Percentiles rank a stretch among this genome's conserved stretches.
These are phyloP conservation scores for Allantophomopsis lycopodina DNA, from an alignment of 2,329 filamentous ascomycete species.

Conservation along the genomic window DNA sequence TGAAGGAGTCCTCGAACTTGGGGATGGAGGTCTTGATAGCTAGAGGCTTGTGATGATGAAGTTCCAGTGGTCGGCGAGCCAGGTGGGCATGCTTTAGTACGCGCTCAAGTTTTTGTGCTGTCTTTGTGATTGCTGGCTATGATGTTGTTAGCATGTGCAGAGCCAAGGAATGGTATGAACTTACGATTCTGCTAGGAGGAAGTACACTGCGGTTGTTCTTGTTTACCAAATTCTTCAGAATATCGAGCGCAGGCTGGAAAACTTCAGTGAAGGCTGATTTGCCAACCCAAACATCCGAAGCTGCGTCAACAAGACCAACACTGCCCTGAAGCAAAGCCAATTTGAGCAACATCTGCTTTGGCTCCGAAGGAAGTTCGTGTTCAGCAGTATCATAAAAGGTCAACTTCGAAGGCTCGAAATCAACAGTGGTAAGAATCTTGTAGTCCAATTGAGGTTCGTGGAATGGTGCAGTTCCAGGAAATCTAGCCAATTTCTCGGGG, in stretches of 20 bases:
- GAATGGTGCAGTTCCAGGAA: constrained; percentile 44
- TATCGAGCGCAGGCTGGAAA: constrained; percentile 48
- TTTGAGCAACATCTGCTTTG: constrained; percentile 26
- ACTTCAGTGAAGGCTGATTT: constrained; percentile 69
- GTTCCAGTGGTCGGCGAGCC: constrained; percentile 62
- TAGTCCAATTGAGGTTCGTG: constrained; percentile 38
- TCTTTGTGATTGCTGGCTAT: constrained; percentile 11
- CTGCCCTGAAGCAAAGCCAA: constrained; percentile 48
- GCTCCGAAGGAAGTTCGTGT: constrained; percentile 7
- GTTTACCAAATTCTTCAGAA: constrained; percentile 47
- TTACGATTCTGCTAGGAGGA: constrained; percentile 20
- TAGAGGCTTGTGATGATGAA: constrained; percentile 80
- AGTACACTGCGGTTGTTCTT: constrained; percentile 36
- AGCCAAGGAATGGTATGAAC: not conserved
- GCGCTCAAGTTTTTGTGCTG: constrained; percentile 28
- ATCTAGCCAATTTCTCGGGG: constrained; percentile 32
- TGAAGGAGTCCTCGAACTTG: constrained; percentile 93
- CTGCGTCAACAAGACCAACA: constrained; percentile 48
- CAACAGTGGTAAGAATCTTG: constrained; percentile 31
- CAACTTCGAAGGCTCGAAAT: constrained; percentile 33
- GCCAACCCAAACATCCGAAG: constrained; percentile 59
- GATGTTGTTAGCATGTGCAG: constrained; percentile 6
- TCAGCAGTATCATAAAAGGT: constrained; percentile 42
- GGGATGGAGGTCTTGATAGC: constrained; percentile 81
- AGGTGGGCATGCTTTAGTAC: constrained; percentile 49